Base-by-base conservation (phyloP, 345 rosid genomes). In the Alliaria petiolata region DNA sequence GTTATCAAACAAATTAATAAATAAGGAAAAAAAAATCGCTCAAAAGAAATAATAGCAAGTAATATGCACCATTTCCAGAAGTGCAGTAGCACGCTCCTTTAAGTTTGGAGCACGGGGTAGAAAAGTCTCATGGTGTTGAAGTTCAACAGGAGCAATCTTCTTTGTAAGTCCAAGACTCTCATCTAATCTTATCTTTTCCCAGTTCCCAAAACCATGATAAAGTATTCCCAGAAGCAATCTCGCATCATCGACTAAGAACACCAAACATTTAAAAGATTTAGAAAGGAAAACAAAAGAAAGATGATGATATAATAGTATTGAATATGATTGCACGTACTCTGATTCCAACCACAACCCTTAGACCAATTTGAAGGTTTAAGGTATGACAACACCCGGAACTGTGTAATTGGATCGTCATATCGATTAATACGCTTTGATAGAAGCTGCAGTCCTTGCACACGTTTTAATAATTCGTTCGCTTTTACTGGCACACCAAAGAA, bases 291-390 rank as follows among this genome's bases (percentile, higher is more conserved):
- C 54, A 69, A 33, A 19, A 45, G 47, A 46, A 57, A 28, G 35
- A 36, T 25, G 31, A 52, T 38, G 35, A n/a, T 31, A 57, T 16
- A 28, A 40, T n/a, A 68, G 38, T 12, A 62, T 13, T 39, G 17
- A 57, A 30, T n/a, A 39, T 44, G 42, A 31, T 69, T 40, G 17
- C 36, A 81, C 92, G 56, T 85, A 92, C 99, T 78, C 79, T 88
- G 97, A 81, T 92, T 92, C 99, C 99, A 95, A 39, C 99, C 98
- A 60, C 99, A 95, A 59, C 99, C 99, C 85, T 95, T 95, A 45
- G 99, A 88, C 99, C 99, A 95, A 69, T 92, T 95, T 12, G 99
- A 89, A 77, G 98, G 97, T 84, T 92, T 95, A 60, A 92, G 97
- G 80, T 86, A 87, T 22, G 78, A 72, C 75, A 92, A 79, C 52